A percentile compares a stretch with the other conserved stretches of the same genome.
Evolutionary conservation across 2,329 filamentous ascomycete genomes (phyloP).

Genomic region (Xylariaceae sp.): DNA sequence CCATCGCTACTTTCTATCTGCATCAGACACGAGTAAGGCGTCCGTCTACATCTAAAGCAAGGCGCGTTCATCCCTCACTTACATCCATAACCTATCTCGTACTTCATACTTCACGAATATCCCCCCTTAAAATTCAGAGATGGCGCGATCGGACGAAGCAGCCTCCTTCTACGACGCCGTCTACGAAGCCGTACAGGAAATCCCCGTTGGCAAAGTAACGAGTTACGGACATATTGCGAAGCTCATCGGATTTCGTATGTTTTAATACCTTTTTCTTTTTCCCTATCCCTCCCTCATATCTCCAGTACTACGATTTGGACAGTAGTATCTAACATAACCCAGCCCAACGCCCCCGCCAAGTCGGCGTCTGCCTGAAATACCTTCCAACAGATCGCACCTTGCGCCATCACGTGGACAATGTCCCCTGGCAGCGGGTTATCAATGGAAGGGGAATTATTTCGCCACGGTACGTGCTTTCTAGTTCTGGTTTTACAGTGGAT

Average conservation of each 20-base stretch:
- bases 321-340: not conserved
- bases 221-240: conserved; percentile 78
- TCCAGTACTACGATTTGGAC: not conserved
- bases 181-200: conserved; percentile 78
- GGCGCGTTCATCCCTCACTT: no score
- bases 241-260: conserved; percentile 49
- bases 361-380: conserved; percentile 85
- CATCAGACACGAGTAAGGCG: no score
- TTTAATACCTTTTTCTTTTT: not conserved
- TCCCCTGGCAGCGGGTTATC: conserved; percentile 93
- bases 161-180: conserved; percentile 70
- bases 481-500: not conserved
- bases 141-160: conserved; percentile 62
- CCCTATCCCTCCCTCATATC: no score
- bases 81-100: no score
- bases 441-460: conserved; percentile 84
- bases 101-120: no score
- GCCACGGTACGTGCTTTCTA: conserved; percentile 53
- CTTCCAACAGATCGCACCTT: conserved; percentile 51
- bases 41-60: no score
- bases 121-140: no score
- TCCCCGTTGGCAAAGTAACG: conserved; percentile 78
- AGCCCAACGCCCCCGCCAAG: conserved; percentile 74
- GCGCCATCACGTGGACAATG: conserved; percentile 67
- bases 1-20: no score